Evolutionary conservation across 2,329 filamentous ascomycete genomes (phyloP), one percentile per base, ranked within the genome.

Genomic region (Harringtonia aguacate): DNA sequence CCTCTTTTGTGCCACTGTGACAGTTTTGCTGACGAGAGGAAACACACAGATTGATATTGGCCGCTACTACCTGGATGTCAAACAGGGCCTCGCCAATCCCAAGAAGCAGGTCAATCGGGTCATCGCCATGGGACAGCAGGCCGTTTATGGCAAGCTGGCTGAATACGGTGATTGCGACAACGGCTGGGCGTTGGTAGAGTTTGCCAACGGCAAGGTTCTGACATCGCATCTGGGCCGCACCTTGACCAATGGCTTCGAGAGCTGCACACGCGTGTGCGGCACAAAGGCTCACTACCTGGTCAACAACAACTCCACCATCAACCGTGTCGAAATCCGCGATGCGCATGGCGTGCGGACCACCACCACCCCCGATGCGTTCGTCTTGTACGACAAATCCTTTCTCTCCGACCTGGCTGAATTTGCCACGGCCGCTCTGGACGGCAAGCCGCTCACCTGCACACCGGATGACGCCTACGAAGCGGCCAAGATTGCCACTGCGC

Each of bases 211-310:
- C 20, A 61, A 61, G 47, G 55, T 62, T 27, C 54, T 59, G 8
- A 58, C 56, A 34, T 53, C 56, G 27, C 57, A 59, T 50, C 52
- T 56, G 39, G 58, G 58, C 27, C 58, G 60, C 41, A 64, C 58
- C 28, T 54, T 60, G 50, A 57, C 59, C 10, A 58, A 60, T 43
- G 61, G 60, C 30, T 59, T 60, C 36, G 61, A 64, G 44, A 53
- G 54, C 37, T 53, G 49, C 30, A 62, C 59, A 4, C 59, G 60
- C 38, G 50, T 63, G 17, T 58, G 53, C 3, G 60, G 60, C 40
- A 62, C 60, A n/a, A 59, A 59, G 46, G 60, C 46, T 3, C 46
- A 41, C 34, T 41, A 38, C 4, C 21, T 38, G 14, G 31, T 47
- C 42, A 41, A 47, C 27, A 24, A 24, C 39, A 47, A 47, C 46